Conservation (phyloP, 306 rosid species). For the Cucurbita pepo region DNA sequence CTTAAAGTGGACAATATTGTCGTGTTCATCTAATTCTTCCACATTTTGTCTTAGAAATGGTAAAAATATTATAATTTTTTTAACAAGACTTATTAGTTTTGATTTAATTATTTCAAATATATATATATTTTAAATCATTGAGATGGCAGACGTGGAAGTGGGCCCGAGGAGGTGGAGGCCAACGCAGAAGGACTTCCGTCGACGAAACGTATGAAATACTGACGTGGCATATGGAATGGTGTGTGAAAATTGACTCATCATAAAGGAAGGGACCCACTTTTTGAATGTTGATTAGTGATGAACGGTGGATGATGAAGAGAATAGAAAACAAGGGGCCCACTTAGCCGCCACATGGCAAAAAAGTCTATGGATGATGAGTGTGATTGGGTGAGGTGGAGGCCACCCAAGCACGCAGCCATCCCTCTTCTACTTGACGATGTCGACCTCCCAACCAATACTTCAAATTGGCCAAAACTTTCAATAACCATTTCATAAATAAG, state of each 20-base stretch:
- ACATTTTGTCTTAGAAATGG: too few relatives aligned
- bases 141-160: neutral
- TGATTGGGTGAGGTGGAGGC: neutral
- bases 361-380: neutral
- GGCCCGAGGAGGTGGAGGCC: too few relatives aligned
- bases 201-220: constrained; percentile 11
- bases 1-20: too few relatives aligned
- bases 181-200: constrained; percentile 15
- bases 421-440: neutral
- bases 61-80: too few relatives aligned
- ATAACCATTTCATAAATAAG: neutral
- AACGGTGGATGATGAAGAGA: neutral
- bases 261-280: neutral
- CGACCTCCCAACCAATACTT: neutral
- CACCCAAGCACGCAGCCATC: neutral
- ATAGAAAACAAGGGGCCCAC: neutral
- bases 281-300: neutral
- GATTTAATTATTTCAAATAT: neutral
- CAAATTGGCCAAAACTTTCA: neutral
- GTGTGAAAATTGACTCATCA: neutral
- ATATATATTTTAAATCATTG: neutral
- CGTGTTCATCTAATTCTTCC: too few relatives aligned
- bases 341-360: neutral
- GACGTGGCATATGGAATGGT: constrained; percentile 18
- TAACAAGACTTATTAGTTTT: neutral